Percentiles rank a stretch among this genome's conserved stretches.
Conservation (phyloP, 1,284 basidiomycete genomes). For the Moniliophthora roreri region DNA sequence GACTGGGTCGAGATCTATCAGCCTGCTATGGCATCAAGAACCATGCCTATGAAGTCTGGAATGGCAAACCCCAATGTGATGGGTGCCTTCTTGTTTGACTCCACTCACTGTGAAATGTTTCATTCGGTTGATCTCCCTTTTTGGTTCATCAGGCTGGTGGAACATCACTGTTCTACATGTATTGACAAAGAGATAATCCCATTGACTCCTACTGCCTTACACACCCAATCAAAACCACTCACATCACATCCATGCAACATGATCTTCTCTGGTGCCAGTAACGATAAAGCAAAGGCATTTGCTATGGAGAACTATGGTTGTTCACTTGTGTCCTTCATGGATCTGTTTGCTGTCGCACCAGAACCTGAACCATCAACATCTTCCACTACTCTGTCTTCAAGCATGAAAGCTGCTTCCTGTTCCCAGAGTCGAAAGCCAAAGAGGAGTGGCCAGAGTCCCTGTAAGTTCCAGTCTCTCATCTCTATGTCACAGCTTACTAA, state of each 20-base stretch:
- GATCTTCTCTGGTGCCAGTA: no score
- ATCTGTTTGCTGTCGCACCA: no score
- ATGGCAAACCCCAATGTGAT: background rate
- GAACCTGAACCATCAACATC: no score
- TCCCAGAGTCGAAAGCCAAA: background rate
- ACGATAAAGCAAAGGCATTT: no score
- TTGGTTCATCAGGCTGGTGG: background rate
- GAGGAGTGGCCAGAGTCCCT: background rate
- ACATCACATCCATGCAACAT: no score
- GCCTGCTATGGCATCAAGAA: background rate
- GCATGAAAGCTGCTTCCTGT: background rate
- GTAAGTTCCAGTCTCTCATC: background rate
- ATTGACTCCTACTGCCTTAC: no score
- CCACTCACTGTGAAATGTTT: background rate
- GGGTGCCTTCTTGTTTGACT: background rate
- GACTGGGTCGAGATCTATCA: background rate
- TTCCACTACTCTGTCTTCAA: background rate
- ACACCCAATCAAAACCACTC: no score
- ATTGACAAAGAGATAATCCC: no score
- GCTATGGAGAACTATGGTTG: no score
- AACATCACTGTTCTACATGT: no score
- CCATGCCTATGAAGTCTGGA: background rate
- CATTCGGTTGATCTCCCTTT: background rate
- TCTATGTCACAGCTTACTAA: background rate
- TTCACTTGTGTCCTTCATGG: no score